phyloP scores from a whole-genome alignment of 1,139 yeast species.

The Candida pseudoviswanathii region DNA sequence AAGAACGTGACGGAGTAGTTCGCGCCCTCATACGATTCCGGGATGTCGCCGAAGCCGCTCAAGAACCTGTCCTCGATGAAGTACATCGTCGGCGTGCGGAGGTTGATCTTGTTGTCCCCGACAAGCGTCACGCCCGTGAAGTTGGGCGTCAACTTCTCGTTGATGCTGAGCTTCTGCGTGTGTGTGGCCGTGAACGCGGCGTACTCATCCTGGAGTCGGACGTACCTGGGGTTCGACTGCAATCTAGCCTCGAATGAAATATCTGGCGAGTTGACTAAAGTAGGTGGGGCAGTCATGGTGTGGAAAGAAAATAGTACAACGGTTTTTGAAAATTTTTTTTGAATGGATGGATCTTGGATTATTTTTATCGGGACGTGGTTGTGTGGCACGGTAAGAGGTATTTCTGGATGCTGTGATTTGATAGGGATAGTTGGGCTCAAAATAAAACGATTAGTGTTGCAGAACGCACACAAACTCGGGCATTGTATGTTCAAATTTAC shows the following conservation, averaged over 20 bases:
- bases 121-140: constrained; percentile 40
- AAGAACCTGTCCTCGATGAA: constrained; percentile 36
- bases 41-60: constrained; percentile 18
- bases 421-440: no score
- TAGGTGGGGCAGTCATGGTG: constrained; percentile 1
- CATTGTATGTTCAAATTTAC: no score
- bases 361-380: no score
- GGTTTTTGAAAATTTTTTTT: no score
- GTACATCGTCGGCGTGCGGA: constrained; percentile 38
- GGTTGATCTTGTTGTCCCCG: constrained; percentile 39
- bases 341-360: no score
- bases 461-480: no score
- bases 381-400: no score
- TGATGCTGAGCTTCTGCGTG: constrained; percentile 9
- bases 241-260: constrained; percentile 8
- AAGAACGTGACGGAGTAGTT: constrained; percentile 40
- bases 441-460: no score
- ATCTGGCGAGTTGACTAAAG: not conserved
- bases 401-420: no score
- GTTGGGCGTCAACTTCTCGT: constrained; percentile 25
- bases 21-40: constrained; percentile 17
- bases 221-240: constrained; percentile 3
- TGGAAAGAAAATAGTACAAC: not conserved
- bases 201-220: constrained; percentile 5
- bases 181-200: constrained; percentile 11